Evolutionary conservation across 2,329 filamentous ascomycete genomes (phyloP), one percentile per base, ranked within the genome.

Genomic region (Cordyceps javanica): DNA sequence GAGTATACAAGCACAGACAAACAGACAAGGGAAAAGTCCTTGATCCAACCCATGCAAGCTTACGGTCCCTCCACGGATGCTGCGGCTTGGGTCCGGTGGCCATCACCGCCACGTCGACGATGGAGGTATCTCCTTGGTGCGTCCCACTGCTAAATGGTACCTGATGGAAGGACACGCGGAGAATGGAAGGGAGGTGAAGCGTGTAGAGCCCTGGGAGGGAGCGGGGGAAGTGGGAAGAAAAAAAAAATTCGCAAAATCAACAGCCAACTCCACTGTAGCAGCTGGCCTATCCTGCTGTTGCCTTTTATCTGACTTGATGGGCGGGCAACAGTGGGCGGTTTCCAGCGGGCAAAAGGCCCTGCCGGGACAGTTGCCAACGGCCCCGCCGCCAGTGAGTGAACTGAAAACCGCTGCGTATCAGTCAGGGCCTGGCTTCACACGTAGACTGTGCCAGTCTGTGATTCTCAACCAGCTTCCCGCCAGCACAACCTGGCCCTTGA

Each of bases 111-210:
- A 49, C 54, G 34, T 50, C 14, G 25, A 42, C 25, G 8, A 8
- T 2, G 2, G n/a, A 32, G 26, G 54, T 56, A 56, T 38, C 26
- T 56, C 42, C 19, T 23, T n/a, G n/a, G 23, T 28, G 30, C 6
- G 25, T n/a, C 2, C n/a, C n/a, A 3, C 11, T 23, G 26, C 34
- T 3, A 50, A 49, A 50, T n/a, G 16, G 34, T 50, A 56, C 44
- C 44, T 32, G 8, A 5, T 48, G 16, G 7, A 32, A 30, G 30
- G 54, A 41, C 28, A 45, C n/a, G 23, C 34, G 23, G 32, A 26
- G 14, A 16, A 58, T 58, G 56, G 56, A 58, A 58, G 49, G 49
- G 39, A 58, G 56, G 56, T 58, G 56, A 58, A 58, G 48, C 56
- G n/a, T 39, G 32, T 48, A 23, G 56, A 58, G 48, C 49, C 26